Evolutionary conservation across 2,329 filamentous ascomycete genomes (phyloP), one percentile per base, ranked within the genome.

Genomic region (Aspergillus sp.): DNA sequence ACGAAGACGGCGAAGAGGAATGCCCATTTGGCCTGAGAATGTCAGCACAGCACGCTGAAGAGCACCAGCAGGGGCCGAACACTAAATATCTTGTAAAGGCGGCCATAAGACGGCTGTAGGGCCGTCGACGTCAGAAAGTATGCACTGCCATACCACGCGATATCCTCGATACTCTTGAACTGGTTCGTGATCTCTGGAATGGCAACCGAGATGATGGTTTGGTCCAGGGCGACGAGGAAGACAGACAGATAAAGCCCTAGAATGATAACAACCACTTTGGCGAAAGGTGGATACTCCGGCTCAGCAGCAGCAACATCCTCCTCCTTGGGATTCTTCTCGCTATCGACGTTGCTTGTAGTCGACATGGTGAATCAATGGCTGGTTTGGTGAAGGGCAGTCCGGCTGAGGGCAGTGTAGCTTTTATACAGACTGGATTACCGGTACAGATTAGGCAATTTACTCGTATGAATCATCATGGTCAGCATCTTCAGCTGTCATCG

Each of bases 181-280:
- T 71, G 52, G 58, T 73, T 68, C 4, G 72, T 73, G 45, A 74
- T 74, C 35, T 67, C 65, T 5, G 71, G 71, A 43, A 73, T 74
- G 14, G 71, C 71, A 6, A 68, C 72, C 12, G 64, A 65, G 15
- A 73, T 68, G 57, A 74, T 73, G 35, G 70, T 73, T 37, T 65
- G 64, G 19, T 68, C 66, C 3, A 69, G 59, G 0, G 65, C 66
- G 8, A 68, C 66, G 33, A 69, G 56, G 44, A 69, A 68, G 14
- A 67, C 59, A 2, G 67, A 62, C 3, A 68, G 64, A 35, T 68
- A 68, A 5, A 68, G 56, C 2, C 64, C 66, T 8, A 66, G 43
- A 41, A 69, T 61, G 21, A 68, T 61, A 23, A 65, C 44, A 9
- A 62, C 39, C 15, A 62, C 58, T 50, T 62, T 67, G n/a, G 57